Percentiles rank a stretch among this genome's conserved stretches.
Evolutionary conservation across 345 rosid genomes (phyloP).

Genomic region (Citrus unshiu): DNA sequence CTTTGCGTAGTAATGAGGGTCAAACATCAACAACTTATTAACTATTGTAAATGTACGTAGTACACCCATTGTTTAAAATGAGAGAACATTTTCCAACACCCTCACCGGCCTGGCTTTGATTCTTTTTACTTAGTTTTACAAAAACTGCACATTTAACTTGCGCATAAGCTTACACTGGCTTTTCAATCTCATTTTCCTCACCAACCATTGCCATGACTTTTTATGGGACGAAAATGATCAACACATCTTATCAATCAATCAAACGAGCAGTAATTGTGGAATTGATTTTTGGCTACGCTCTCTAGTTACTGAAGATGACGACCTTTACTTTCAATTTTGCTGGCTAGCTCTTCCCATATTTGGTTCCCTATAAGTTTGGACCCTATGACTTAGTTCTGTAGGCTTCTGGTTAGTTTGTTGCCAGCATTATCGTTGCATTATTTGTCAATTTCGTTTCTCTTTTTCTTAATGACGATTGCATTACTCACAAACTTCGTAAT

Average conservation of each 20-base stretch:
- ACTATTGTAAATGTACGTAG: neutral
- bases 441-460: neutral
- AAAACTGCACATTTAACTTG: neutral
- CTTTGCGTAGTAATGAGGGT: conserved; percentile 4
- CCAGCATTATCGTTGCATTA: too few relatives aligned
- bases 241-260: neutral
- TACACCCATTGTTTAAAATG: neutral
- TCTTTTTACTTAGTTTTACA: neutral
- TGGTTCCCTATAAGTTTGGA: neutral
- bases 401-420: neutral
- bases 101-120: neutral
- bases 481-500: conserved; percentile 38
- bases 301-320: conserved; percentile 4
- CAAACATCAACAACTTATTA: neutral
- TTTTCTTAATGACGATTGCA: conserved; percentile 37
- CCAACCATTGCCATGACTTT: conserved; percentile 8
- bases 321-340: neutral
- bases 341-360: neutral
- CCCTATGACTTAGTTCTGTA: neutral
- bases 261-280: neutral
- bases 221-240: neutral
- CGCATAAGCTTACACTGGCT: neutral
- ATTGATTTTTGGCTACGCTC: conserved; percentile 1
- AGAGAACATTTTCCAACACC: neutral
- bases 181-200: neutral